Evolutionary conservation across 805 yeast genomes (phyloP).

Genomic region (Cyberlindnera samutprakarnensis): DNA sequence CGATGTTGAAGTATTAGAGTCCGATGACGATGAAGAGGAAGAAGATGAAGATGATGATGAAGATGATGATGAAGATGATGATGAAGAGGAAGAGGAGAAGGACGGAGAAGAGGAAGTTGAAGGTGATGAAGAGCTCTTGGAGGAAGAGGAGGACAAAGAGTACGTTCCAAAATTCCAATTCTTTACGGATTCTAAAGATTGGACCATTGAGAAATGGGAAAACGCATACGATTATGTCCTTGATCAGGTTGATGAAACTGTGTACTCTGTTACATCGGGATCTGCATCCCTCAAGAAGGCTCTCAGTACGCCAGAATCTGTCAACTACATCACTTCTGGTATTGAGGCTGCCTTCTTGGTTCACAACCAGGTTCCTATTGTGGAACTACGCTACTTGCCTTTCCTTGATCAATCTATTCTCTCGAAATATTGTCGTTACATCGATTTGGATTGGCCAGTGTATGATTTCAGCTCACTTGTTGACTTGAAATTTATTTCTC

Average conservation of each 20-base stretch:
- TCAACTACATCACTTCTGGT: conserved; percentile 13
- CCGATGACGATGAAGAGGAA: not conserved
- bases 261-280: conserved; percentile 4
- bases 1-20: not conserved
- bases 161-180: conserved; percentile 6
- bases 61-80: conserved; percentile 9
- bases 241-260: conserved; percentile 10
- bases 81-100: conserved; percentile 7
- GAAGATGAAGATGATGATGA: conserved; percentile 1
- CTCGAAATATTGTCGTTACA: conserved; percentile 12
- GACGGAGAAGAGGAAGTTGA: conserved; percentile 10
- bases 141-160: conserved; percentile 16
- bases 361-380: conserved; percentile 13
- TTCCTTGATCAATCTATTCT: conserved; percentile 17
- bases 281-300: conserved; percentile 14
- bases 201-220: conserved; percentile 18
- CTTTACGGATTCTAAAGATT: conserved; percentile 14
- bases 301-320: conserved; percentile 23
- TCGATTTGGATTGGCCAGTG: conserved; percentile 9
- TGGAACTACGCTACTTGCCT: conserved; percentile 10
- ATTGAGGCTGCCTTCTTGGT: conserved; percentile 16
- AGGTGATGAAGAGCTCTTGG: conserved; percentile 11
- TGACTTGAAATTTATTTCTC: conserved; percentile 14
- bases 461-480: conserved; percentile 15
- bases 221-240: conserved; percentile 13